These are phyloP conservation scores for Copromyces sp. DNA, from an alignment of 495 filamentous ascomycete genomes.

Conservation along the genomic window DNA sequence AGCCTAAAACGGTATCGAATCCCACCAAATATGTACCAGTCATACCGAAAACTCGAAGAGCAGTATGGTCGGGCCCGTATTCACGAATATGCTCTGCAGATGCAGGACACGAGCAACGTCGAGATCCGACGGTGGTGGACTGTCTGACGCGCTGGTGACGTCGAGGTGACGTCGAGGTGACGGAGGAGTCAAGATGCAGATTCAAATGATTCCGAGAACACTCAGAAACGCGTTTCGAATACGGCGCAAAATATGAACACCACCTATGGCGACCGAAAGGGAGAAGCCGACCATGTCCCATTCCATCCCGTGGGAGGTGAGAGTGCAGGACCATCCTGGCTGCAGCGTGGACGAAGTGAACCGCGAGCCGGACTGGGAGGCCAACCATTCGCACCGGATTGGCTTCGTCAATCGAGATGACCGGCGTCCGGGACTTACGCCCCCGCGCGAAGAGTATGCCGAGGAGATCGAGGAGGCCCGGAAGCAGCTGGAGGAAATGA, in stretches of 20 bases:
- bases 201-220: not conserved
- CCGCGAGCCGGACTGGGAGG: conserved; percentile 4
- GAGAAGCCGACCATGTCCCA: not conserved
- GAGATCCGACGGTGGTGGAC: not conserved
- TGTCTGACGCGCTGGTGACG: not conserved
- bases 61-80: not conserved
- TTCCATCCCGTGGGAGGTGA: conserved; percentile 3
- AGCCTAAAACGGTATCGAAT: not conserved
- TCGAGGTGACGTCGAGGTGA: not conserved
- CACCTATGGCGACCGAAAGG: not conserved
- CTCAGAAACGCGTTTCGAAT: not conserved
- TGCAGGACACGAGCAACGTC: not conserved
- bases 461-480: not conserved
- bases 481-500: conserved; percentile 1
- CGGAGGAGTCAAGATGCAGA: not conserved
- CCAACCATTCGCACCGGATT: conserved; percentile 3
- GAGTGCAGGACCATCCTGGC: conserved; percentile 4
- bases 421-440: not conserved
- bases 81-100: not conserved
- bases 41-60: not conserved
- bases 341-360: conserved; percentile 4
- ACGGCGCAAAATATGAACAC: not conserved
- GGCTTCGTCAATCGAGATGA: conserved; percentile 7
- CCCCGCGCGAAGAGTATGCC: not conserved
- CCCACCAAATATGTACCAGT: not conserved